These are phyloP conservation scores for Plantago lanceolata DNA, from an alignment of 305 asterid species.

Conservation along the genomic window DNA sequence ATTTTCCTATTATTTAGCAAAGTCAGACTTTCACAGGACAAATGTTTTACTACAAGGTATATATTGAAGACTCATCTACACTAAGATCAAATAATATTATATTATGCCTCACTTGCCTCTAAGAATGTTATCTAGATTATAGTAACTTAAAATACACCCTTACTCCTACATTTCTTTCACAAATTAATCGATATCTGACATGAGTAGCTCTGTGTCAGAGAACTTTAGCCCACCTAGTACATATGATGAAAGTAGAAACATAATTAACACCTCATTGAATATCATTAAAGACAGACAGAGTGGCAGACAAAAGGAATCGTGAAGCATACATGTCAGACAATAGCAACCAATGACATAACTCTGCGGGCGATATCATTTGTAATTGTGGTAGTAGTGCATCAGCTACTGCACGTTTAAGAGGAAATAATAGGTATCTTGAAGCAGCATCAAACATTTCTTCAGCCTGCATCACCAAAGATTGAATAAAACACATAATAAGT, in stretches of 20 bases:
- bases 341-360: slow-evolving; percentile 84
- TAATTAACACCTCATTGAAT: background rate
- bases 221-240: slow-evolving; percentile 2
- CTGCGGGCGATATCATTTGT: slow-evolving; percentile 79
- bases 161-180: background rate
- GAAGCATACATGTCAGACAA: slow-evolving; percentile 76
- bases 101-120: slow-evolving; percentile 1
- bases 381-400: slow-evolving; percentile 81
- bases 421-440: slow-evolving; percentile 88
- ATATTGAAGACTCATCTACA: background rate
- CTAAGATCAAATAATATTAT: background rate
- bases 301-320: slow-evolving; percentile 4
- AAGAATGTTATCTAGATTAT: slow-evolving; percentile 8
- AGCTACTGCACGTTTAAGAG: slow-evolving; percentile 93
- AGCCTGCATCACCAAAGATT: slow-evolving; percentile 47
- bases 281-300: slow-evolving; percentile 5
- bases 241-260: slow-evolving; percentile 16
- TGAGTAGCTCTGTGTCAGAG: background rate
- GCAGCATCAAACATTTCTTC: slow-evolving; percentile 96
- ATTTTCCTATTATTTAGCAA: no score
- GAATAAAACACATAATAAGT: slow-evolving; percentile 14
- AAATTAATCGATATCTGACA: background rate
- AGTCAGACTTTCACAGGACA: no score
- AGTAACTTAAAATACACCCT: slow-evolving; percentile 6
- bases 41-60: no score